Conservation (phyloP, 2,329 filamentous ascomycete species). For the Diaporthe caulivora region DNA sequence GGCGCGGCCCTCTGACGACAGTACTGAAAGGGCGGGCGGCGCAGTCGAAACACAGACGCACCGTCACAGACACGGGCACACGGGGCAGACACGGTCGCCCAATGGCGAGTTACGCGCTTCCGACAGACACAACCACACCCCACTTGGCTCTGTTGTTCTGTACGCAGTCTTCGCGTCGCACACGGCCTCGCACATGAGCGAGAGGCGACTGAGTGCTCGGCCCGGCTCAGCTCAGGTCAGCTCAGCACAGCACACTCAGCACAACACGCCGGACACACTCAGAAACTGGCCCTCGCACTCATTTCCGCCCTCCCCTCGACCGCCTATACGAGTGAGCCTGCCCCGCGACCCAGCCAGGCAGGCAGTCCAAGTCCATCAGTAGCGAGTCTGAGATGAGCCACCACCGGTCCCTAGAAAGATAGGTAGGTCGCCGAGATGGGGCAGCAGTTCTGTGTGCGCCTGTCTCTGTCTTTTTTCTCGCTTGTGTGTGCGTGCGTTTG, state of each 20-base stretch:
- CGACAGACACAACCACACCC: conserved; percentile 22
- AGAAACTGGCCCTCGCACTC: not conserved
- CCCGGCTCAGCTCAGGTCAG: conserved; percentile 8
- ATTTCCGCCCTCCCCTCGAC: not conserved
- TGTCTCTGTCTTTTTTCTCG: not conserved
- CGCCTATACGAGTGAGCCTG: conserved; percentile 11
- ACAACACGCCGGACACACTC: not conserved
- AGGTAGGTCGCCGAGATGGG: conserved; percentile 25
- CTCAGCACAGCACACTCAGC: conserved; percentile 17
- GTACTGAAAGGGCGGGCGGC: conserved; percentile 35
- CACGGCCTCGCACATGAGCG: not conserved
- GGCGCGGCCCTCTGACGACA: not conserved
- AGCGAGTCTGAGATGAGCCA: conserved; percentile 18
- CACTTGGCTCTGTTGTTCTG: not conserved
- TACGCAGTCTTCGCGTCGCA: not conserved
- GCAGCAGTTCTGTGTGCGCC: not conserved
- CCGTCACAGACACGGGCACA: not conserved
- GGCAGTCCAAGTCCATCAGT: not conserved
- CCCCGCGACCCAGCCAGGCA: not conserved
- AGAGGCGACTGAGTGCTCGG: not conserved
- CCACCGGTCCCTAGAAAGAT: conserved; percentile 12
- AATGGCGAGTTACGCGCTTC: conserved; percentile 35
- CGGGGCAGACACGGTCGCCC: conserved; percentile 7
- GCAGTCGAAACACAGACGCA: conserved; percentile 10
- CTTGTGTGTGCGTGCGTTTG: not conserved